These are phyloP conservation scores for Lachnellula suecica DNA, from an alignment of 2,329 filamentous ascomycete species.

Conservation along the genomic window DNA sequence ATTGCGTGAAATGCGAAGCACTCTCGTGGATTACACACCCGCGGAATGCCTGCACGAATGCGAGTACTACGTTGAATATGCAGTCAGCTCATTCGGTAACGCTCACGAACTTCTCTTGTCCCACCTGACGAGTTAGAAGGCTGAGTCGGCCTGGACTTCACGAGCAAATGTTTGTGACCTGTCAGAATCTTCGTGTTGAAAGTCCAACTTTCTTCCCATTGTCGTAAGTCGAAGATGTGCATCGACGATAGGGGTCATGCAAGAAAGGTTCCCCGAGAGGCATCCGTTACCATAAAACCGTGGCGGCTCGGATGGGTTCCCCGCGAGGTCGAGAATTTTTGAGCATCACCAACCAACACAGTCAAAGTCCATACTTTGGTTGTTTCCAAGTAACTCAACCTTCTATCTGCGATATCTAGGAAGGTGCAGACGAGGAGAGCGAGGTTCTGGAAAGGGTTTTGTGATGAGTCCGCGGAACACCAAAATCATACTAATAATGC, in stretches of 20 bases:
- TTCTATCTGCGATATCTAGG: not conserved
- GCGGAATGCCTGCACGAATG: not conserved
- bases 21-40: not conserved
- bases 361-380: not conserved
- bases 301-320: no score
- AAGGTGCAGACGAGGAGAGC: not conserved
- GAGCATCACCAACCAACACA: not conserved
- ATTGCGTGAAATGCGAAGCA: not conserved
- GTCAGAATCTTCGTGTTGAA: not conserved
- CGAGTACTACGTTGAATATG: not conserved
- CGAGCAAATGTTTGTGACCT: not conserved
- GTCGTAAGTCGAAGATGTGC: no score
- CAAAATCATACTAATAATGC: not conserved
- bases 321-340: no score
- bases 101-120: not conserved
- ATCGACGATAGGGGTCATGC: no score
- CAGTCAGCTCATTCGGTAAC: not conserved
- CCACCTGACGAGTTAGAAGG: not conserved
- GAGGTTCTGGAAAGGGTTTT: not conserved
- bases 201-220: no score
- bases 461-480: not conserved
- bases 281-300: no score
- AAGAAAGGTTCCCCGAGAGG: no score
- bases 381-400: no score
- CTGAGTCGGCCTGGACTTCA: not conserved